These are phyloP conservation scores for Fusarium torulosum DNA, from an alignment of 2,329 filamentous ascomycete species.

Conservation along the genomic window DNA sequence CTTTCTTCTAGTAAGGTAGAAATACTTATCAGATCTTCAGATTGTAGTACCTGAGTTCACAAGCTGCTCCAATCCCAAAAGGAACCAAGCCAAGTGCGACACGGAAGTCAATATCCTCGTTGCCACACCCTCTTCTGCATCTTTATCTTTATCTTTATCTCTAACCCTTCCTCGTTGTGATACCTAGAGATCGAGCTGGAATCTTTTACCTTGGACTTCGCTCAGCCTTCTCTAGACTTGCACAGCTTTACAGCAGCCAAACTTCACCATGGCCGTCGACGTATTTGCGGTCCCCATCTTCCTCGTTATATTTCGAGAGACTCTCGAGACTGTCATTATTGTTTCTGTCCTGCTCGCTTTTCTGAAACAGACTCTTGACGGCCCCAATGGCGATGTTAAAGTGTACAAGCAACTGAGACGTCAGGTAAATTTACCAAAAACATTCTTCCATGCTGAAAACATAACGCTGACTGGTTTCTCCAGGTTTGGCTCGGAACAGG, in stretches of 20 bases:
- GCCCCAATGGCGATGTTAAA: conserved; percentile 69
- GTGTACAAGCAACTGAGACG: conserved; percentile 76
- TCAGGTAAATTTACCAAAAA: conserved; percentile 62
- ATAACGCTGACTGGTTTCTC: conserved; percentile 1
- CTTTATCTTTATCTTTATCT: neutral
- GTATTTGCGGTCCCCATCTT: conserved; percentile 86
- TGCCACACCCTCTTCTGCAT: conserved; percentile 13
- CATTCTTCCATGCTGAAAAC: neutral
- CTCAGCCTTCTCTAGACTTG: neutral
- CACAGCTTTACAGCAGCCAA: neutral
- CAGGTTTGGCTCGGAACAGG: conserved; percentile 73
- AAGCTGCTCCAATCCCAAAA: conserved; percentile 20
- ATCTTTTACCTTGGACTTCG: conserved; percentile 2
- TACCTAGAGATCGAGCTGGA: neutral
- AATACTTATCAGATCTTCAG: conserved; percentile 34
- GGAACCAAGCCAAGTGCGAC: conserved; percentile 20
- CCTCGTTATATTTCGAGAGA: conserved; percentile 91
- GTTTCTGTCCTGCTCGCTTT: conserved; percentile 89
- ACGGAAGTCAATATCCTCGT: conserved; percentile 8
- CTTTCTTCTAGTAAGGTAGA: conserved; percentile 1
- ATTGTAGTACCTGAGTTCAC: conserved; percentile 15
- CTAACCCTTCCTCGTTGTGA: neutral
- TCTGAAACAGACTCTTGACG: conserved; percentile 81
- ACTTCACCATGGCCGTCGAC: conserved; percentile 68
- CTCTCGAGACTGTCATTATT: conserved; percentile 85